These are phyloP conservation scores for Skeletonema marinoi DNA, from an alignment of 108 stramenopile genomes.

Conservation along the genomic window DNA sequence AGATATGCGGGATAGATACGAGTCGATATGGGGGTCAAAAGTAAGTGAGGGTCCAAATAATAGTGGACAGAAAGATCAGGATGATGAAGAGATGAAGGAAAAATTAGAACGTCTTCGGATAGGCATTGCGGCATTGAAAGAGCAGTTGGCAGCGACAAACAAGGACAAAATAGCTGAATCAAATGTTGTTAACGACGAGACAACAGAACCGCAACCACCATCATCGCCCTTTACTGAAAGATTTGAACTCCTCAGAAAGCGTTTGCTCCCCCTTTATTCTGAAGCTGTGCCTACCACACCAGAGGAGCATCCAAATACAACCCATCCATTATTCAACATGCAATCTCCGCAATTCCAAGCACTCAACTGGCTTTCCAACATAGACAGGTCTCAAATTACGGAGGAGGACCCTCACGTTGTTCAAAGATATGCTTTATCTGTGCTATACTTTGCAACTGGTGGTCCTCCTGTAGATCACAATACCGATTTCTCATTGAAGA, in stretches of 20 bases:
- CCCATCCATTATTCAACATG: slow-evolving; percentile 32
- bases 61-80: background rate
- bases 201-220: background rate
- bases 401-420: slow-evolving; percentile 3
- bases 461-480: slow-evolving; percentile 23
- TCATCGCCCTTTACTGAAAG: background rate
- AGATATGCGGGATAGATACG: background rate
- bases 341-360: slow-evolving; percentile 50
- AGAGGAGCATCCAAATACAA: background rate
- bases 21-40: background rate
- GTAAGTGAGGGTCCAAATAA: no score
- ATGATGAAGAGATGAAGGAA: background rate
- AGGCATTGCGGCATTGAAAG: background rate
- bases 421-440: slow-evolving; percentile 58
- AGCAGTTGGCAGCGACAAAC: background rate
- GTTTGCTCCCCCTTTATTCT: background rate
- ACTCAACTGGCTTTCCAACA: slow-evolving; percentile 45
- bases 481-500: background rate
- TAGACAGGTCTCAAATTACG: slow-evolving; percentile 17
- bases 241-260: background rate
- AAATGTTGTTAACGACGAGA: background rate
- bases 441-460: slow-evolving; percentile 57
- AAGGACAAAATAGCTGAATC: background rate
- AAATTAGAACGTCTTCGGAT: background rate
- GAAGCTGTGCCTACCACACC: background rate